These are phyloP conservation scores for Fusarium equiseti DNA, from an alignment of 2,329 filamentous ascomycete species.

Conservation along the genomic window DNA sequence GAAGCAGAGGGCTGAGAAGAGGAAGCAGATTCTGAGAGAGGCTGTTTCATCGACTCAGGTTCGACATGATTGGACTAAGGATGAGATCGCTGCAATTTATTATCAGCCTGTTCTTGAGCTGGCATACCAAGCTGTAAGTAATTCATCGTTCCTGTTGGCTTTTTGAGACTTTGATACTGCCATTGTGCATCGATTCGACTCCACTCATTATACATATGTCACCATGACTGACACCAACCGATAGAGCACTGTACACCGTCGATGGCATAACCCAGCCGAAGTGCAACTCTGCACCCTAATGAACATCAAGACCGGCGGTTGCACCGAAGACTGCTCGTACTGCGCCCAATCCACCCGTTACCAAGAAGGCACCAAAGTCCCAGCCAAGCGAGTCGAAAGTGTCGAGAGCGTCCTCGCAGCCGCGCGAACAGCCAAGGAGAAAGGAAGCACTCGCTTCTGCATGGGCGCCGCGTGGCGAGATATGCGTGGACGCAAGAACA, in stretches of 20 bases:
- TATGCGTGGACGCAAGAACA: slow-evolving; percentile 90
- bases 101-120: slow-evolving; percentile 84
- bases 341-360: slow-evolving; percentile 90
- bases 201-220: slow-evolving; percentile 6
- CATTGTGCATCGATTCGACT: neutral
- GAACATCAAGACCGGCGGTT: slow-evolving; percentile 97
- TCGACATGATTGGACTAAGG: slow-evolving; percentile 81
- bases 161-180: neutral
- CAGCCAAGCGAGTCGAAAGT: slow-evolving; percentile 81
- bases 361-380: slow-evolving; percentile 79
- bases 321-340: slow-evolving; percentile 93
- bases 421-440: slow-evolving; percentile 80
- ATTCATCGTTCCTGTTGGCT: neutral
- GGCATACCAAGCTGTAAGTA: slow-evolving; percentile 76
- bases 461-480: slow-evolving; percentile 96
- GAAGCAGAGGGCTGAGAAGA: slow-evolving; percentile 44
- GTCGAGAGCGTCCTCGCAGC: slow-evolving; percentile 86
- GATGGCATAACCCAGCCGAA: slow-evolving; percentile 84
- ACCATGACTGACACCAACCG: slow-evolving; percentile 33
- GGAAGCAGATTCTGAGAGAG: slow-evolving; percentile 54
- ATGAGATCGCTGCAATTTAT: slow-evolving; percentile 86
- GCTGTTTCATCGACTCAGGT: slow-evolving; percentile 72
- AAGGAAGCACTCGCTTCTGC: slow-evolving; percentile 91
- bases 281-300: slow-evolving; percentile 95
- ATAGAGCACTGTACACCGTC: slow-evolving; percentile 81